These are phyloP conservation scores for Pinguiococcus pyrenoidosus DNA, from an alignment of 108 stramenopile species.

Conservation along the genomic window DNA sequence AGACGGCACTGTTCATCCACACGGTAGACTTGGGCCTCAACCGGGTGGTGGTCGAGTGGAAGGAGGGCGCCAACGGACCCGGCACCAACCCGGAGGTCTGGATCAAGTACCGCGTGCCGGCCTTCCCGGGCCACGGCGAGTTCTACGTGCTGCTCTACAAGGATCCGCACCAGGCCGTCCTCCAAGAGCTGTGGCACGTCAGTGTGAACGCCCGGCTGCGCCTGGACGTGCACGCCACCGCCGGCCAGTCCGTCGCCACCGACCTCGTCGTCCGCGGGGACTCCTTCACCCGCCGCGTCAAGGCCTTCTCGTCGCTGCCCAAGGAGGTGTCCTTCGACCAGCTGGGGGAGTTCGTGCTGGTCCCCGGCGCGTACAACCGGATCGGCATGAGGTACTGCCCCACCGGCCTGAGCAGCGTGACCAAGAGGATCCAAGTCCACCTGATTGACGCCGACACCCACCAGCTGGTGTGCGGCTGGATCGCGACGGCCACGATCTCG, in stretches of 20 bases:
- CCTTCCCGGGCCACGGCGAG: constrained; percentile 21
- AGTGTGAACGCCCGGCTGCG: constrained; percentile 34
- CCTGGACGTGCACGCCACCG: constrained; percentile 34
- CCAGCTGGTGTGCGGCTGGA: constrained; percentile 41
- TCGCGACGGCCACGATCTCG: constrained; percentile 26
- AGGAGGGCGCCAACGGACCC: neutral
- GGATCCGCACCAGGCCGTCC: constrained; percentile 21
- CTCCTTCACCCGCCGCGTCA: constrained; percentile 29
- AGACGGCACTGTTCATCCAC: constrained; percentile 42
- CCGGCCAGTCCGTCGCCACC: constrained; percentile 27
- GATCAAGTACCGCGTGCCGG: constrained; percentile 36
- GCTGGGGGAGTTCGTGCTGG: constrained; percentile 29
- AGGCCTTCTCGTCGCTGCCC: constrained; percentile 21
- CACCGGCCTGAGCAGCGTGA: constrained; percentile 2
- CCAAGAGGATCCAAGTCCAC: constrained; percentile 22
- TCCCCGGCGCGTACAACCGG: constrained; percentile 47
- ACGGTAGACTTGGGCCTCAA: constrained; percentile 25
- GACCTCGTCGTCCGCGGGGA: constrained; percentile 51
- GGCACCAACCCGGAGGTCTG: constrained; percentile 20
- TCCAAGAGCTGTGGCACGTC: constrained; percentile 44
- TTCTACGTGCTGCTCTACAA: constrained; percentile 41
- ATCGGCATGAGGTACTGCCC: constrained; percentile 26
- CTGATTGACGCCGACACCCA: constrained; percentile 40
- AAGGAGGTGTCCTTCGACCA: constrained; percentile 31
- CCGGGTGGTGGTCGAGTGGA: constrained; percentile 11